Conservation (phyloP, 1,139 yeast species). For the Nakaseomyces bracarensis region DNA sequence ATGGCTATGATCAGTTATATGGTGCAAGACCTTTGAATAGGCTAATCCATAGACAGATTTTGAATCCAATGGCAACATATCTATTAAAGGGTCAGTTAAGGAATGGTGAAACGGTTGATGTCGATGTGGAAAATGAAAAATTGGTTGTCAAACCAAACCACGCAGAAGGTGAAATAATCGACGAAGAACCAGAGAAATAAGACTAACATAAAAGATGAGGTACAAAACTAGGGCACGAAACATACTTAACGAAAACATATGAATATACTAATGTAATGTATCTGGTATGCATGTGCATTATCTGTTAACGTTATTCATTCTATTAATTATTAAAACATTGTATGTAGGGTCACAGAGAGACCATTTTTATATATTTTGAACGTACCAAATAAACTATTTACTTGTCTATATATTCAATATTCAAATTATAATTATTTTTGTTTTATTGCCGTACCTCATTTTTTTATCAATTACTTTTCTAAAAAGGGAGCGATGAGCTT, state of each 20-base stretch:
- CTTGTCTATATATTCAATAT: background rate
- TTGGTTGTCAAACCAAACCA: constrained; percentile 30
- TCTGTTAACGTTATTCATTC: too few species aligned
- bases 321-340: too few species aligned
- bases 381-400: too few species aligned
- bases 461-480: background rate
- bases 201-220: background rate
- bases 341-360: too few species aligned
- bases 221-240: too few species aligned
- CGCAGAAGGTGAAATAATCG: constrained; percentile 21
- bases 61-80: constrained; percentile 79
- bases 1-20: constrained; percentile 84
- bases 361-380: too few species aligned
- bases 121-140: constrained; percentile 25
- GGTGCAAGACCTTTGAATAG: constrained; percentile 97
- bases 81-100: constrained; percentile 72
- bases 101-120: constrained; percentile 55
- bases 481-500: constrained; percentile 5
- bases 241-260: too few species aligned
- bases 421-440: background rate
- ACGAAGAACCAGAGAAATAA: constrained; percentile 20
- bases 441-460: background rate
- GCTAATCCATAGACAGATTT: constrained; percentile 66
- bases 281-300: too few species aligned
- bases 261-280: too few species aligned